Conservation (phyloP, 768 basidiomycete genomes). For the Leucosporidium creatinivorum region DNA sequence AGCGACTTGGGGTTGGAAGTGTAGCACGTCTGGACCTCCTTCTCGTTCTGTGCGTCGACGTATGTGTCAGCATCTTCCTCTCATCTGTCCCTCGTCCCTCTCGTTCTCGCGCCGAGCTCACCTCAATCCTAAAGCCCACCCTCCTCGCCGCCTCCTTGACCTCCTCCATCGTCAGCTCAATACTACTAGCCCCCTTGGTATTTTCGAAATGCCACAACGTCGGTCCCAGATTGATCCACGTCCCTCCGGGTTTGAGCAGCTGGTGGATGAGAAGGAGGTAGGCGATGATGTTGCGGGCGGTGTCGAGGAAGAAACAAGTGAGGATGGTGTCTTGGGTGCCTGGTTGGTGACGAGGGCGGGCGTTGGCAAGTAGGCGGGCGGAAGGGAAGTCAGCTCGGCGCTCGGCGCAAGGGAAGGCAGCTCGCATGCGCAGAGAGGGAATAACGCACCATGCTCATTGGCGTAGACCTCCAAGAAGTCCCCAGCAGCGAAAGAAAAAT, state of each 20-base stretch:
- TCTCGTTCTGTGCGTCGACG: slow-evolving; percentile 66
- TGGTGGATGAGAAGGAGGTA: slow-evolving; percentile 80
- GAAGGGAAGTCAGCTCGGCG: background rate
- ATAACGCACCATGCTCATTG: background rate
- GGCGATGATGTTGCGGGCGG: slow-evolving; percentile 84
- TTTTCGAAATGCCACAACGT: slow-evolving; percentile 97
- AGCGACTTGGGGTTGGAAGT: slow-evolving; percentile 72
- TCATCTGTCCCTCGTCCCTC: background rate
- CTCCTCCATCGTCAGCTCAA: slow-evolving; percentile 86
- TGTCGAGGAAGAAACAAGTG: slow-evolving; percentile 97
- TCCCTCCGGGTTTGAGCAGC: slow-evolving; percentile 73
- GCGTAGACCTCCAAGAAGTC: slow-evolving; percentile 46
- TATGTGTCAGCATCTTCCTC: background rate
- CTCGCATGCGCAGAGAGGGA: background rate
- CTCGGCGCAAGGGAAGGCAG: background rate
- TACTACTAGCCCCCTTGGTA: slow-evolving; percentile 66
- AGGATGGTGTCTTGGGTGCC: slow-evolving; percentile 81
- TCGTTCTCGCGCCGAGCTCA: slow-evolving; percentile 43
- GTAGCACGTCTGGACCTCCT: slow-evolving; percentile 72
- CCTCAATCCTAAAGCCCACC: slow-evolving; percentile 76
- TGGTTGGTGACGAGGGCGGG: background rate
- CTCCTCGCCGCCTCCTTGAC: slow-evolving; percentile 63
- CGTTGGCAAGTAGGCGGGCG: no score
- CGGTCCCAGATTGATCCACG: slow-evolving; percentile 90
- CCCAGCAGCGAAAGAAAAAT: slow-evolving; percentile 84